Percentiles rank a stretch among this genome's conserved stretches.
Evolutionary conservation across 1,139 yeast genomes (phyloP).

Genomic region (Nematodospora anomalae): DNA sequence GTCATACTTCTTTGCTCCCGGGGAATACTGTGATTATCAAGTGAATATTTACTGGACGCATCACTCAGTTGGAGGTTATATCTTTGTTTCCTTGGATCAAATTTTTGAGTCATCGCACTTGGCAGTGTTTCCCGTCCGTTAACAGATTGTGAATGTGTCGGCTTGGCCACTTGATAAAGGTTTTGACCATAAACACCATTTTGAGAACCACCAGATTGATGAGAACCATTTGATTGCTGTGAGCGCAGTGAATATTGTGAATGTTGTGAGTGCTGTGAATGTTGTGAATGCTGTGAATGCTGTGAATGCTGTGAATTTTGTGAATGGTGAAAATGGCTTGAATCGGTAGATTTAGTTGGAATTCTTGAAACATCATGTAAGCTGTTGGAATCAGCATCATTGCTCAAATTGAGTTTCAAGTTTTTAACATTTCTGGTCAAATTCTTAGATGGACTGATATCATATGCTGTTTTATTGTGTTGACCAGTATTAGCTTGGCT

Average conservation of each 20-base stretch:
- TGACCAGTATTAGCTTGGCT: neutral
- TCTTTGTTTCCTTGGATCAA: slow-evolving; percentile 16
- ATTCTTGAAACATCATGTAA: slow-evolving; percentile 4
- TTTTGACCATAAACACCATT: slow-evolving; percentile 4
- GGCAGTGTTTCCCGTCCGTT: slow-evolving; percentile 1
- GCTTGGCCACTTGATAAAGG: slow-evolving; percentile 6
- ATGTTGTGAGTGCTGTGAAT: neutral
- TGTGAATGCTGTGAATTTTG: slow-evolving; percentile 5
- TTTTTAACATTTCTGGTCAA: slow-evolving; percentile 30
- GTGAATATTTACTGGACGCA: neutral
- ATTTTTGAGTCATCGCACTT: slow-evolving; percentile 3
- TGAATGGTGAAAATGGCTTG: slow-evolving; percentile 1
- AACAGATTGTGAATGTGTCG: slow-evolving; percentile 1
- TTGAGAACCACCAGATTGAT: slow-evolving; percentile 1
- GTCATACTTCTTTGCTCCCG: slow-evolving; percentile 3
- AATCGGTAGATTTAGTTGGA: slow-evolving; percentile 3
- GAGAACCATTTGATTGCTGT: slow-evolving; percentile 3
- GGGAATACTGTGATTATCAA: neutral
- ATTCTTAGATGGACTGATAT: slow-evolving; percentile 7
- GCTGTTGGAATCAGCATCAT: slow-evolving; percentile 6
- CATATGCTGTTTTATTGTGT: slow-evolving; percentile 1
- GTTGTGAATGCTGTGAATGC: slow-evolving; percentile 1
- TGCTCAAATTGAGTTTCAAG: slow-evolving; percentile 27
- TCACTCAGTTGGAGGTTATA: slow-evolving; percentile 2
- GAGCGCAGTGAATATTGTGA: slow-evolving; percentile 1